Percentiles rank a stretch among this genome's conserved stretches.
These are phyloP conservation scores for Hemileccinum rubropunctum DNA, from an alignment of 768 basidiomycete genomes.

Conservation along the genomic window DNA sequence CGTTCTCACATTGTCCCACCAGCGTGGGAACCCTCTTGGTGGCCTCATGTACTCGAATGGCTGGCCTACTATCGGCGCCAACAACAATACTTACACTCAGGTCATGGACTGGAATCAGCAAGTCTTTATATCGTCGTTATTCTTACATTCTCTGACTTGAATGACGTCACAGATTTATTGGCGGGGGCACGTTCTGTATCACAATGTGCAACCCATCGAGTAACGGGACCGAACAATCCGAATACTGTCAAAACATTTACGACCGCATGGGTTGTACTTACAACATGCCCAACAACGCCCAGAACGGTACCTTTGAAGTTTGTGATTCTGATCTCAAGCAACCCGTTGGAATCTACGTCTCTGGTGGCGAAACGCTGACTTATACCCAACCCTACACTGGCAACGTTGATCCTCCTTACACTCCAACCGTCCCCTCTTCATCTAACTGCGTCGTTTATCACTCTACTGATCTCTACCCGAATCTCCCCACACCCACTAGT, in stretches of 20 bases:
- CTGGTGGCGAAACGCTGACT: slow-evolving; percentile 40
- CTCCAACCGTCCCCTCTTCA: slow-evolving; percentile 37
- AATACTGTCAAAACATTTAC: slow-evolving; percentile 67
- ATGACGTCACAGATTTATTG: slow-evolving; percentile 54
- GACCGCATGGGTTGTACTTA: slow-evolving; percentile 71
- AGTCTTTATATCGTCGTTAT: slow-evolving; percentile 15
- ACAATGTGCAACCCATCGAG: slow-evolving; percentile 65
- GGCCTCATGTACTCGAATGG: slow-evolving; percentile 64
- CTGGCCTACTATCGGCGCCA: slow-evolving; percentile 39
- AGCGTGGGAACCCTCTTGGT: slow-evolving; percentile 83
- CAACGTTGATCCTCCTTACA: slow-evolving; percentile 38
- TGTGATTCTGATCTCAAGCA: slow-evolving; percentile 67
- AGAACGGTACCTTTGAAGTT: slow-evolving; percentile 56
- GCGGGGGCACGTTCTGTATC: slow-evolving; percentile 59
- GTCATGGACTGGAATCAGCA: slow-evolving; percentile 66
- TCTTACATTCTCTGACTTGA: background rate
- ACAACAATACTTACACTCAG: slow-evolving; percentile 47
- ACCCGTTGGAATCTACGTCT: slow-evolving; percentile 52
- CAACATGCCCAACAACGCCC: slow-evolving; percentile 67
- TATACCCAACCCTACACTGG: slow-evolving; percentile 41
- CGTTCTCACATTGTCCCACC: slow-evolving; percentile 6
- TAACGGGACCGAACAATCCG: slow-evolving; percentile 36
- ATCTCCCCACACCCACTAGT: slow-evolving; percentile 12
- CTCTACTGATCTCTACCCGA: slow-evolving; percentile 36
- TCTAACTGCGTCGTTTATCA: slow-evolving; percentile 43